Evolutionary conservation across 352 stramenopile genomes (phyloP), one percentile per base, ranked within the genome.

Genomic region (Elongisporangium senticosum): DNA sequence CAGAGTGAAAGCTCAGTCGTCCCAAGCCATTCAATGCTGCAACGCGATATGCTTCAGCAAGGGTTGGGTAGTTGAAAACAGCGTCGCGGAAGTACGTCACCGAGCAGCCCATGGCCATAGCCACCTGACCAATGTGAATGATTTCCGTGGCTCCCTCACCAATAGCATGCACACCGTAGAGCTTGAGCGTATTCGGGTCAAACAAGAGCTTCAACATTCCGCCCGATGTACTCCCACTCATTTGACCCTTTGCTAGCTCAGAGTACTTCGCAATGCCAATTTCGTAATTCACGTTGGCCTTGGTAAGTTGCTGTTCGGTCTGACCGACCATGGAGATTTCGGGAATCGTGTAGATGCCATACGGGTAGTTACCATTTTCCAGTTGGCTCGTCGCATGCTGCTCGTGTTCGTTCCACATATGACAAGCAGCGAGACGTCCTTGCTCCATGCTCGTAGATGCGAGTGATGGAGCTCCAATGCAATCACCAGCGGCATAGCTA

Each of bases 61-160:
- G 66, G 13, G 87, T 97, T 47, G 89, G 89, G 71, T 96, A 97
- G 79, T 97, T 97, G 71, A 97, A 97, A 17, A 97, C 87, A 14
- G 89, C 85, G 59, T 93, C 83, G 33, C 85, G 80, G 65, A 97
- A 96, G 72, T 96, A 96, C 26, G 88, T 89, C 49, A 97, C 54
- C 52, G 85, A 83, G 64, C 78, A 85, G 23, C 60, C 73, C 79
- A 90, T 90, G 40, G 78, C 77, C 62, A 94, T 92, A n/a, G 79
- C 80, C 19, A 96, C 88, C 63, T 96, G 88, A n/a, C 88, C 88
- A 57, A 96, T 96, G 65, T 96, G 88, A 63, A 96, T 95, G 69
- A 96, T 96, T 63, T 96, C 88, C 5, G 87, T 96, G 13, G 88
- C 88, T 14, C 87, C 87, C 57, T 96, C 87, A 39, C 88, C 88